Base-by-base conservation (phyloP, 202 grass and related monocot species). In the Zizania palustris region DNA sequence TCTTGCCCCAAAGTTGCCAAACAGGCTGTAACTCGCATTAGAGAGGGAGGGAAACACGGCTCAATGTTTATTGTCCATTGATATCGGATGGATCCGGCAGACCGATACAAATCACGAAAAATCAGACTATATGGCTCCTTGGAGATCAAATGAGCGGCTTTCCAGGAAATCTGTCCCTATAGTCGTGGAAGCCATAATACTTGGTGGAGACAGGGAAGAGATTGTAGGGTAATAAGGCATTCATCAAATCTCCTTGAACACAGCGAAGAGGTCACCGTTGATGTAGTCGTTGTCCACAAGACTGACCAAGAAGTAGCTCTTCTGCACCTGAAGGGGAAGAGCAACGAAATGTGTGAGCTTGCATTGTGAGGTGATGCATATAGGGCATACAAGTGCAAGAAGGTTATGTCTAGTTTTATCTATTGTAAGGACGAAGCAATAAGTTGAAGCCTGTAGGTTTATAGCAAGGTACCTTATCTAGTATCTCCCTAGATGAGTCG, bases 261-360 rank as follows among this genome's bases (percentile, higher is more conserved):
- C 81, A 35, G 86, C 87, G 80, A 96, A 96, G 40, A 96, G 69
- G 44, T 96, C 75, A n/a, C 93, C 89, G 12, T 81, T 59, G 81
- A 96, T 44, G 42, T 92, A 96, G 67, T 96, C 87, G 40, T 96
- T 96, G 85, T 92, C 93, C 1, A 96, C 93, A 6, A 96, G 84
- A 65, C 93, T 92, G 38, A 96, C 89, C 63, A 92, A 78, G 34
- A 72, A 90, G 75, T 90, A 79, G 73, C 63, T 92, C 54, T 84
- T 71, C 76, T 92, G 82, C 35, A 88, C 87, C 93, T 96, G 82
- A 72, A 67, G 67, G 69, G 7, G 14, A 75, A 60, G 61, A 83
- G 21, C 49, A 12, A 65, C 19, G 4, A 44, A 65, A 58, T 11
- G 51, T 38, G 46, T 80, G 20, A 62, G 11, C 16, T 55, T 55